These are phyloP conservation scores for Podaxis mareebaensis DNA, from an alignment of 768 basidiomycete species.

Conservation along the genomic window DNA sequence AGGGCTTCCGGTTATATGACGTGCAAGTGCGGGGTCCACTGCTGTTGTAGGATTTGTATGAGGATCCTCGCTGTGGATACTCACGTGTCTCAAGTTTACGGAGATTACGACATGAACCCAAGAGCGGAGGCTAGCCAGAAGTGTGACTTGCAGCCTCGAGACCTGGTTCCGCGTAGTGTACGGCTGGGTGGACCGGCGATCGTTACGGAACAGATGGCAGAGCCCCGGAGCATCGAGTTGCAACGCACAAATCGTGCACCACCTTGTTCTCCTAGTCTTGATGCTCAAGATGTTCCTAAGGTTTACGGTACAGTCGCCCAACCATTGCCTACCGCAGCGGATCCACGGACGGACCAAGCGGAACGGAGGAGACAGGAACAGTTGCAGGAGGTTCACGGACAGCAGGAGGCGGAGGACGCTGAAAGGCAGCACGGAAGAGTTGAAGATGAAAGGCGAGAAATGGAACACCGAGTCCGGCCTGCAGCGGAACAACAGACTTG, in stretches of 20 bases:
- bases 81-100: slow-evolving; percentile 17
- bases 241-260: background rate
- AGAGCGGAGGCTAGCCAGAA: background rate
- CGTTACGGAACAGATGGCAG: slow-evolving; percentile 10
- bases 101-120: background rate
- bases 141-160: background rate
- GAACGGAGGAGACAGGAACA: background rate
- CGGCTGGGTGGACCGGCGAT: background rate
- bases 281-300: background rate
- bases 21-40: too few species aligned
- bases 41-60: slow-evolving; percentile 16
- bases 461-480: too few species aligned
- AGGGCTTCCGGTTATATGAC: too few species aligned
- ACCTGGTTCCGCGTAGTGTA: slow-evolving; percentile 2
- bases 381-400: background rate
- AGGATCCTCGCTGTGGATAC: slow-evolving; percentile 17
- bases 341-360: background rate
- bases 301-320: background rate
- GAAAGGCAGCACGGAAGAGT: background rate
- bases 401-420: background rate
- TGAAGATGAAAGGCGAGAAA: too few species aligned
- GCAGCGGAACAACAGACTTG: too few species aligned
- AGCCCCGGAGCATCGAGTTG: slow-evolving; percentile 1
- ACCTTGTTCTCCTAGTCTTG: background rate
- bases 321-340: background rate